Conservation (phyloP, 306 rosid species). For the Carpinus fangiana region DNA sequence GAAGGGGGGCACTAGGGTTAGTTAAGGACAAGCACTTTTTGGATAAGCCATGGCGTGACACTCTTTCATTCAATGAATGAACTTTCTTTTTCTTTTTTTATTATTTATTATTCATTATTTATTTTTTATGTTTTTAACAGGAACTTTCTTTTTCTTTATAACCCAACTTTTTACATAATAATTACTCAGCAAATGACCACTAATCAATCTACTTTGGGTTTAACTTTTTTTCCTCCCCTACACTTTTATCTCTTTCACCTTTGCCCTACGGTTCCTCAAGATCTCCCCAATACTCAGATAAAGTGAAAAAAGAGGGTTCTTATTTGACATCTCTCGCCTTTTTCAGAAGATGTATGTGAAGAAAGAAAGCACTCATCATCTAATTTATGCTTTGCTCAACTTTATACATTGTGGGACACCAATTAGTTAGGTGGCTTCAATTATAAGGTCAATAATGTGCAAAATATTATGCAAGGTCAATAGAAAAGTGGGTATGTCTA, state of each 20-base stretch:
- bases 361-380: constrained; percentile 36
- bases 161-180: constrained; percentile 60
- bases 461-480: not conserved
- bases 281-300: constrained; percentile 29
- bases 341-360: constrained; percentile 38
- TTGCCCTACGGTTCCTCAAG: constrained; percentile 42
- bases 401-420: constrained; percentile 1
- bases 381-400: constrained; percentile 21
- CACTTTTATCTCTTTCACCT: constrained; percentile 38
- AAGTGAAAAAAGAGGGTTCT: constrained; percentile 33
- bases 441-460: constrained; percentile 27
- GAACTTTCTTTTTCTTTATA: constrained; percentile 39
- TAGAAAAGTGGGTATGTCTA: not conserved
- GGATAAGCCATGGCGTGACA: not conserved
- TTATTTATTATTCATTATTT: not conserved
- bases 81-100: constrained; percentile 14
- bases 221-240: constrained; percentile 37
- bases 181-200: constrained; percentile 59
- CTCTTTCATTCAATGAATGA: constrained; percentile 14
- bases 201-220: constrained; percentile 28
- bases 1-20: too few relatives aligned
- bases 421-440: constrained; percentile 30
- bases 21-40: not conserved
- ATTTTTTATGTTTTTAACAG: not conserved
- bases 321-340: constrained; percentile 40